Percentiles rank a stretch among this genome's conserved stretches.
Evolutionary conservation across 352 stramenopile genomes (phyloP).

Genomic region (Phytophthora pisi): DNA sequence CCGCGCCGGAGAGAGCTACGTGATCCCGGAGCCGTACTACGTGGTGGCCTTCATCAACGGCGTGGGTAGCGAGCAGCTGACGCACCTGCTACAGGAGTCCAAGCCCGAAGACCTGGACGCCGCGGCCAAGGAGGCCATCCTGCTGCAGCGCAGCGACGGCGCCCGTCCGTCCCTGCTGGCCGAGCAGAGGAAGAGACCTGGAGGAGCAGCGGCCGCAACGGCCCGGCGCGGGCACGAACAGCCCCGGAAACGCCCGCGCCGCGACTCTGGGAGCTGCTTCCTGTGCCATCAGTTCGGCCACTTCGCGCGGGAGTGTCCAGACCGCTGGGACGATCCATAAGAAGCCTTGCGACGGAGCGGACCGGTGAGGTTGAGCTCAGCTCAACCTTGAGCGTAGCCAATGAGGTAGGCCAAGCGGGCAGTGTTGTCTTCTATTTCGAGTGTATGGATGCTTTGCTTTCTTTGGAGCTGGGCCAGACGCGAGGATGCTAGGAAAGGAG

Average conservation of each 20-base stretch:
- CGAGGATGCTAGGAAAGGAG: slow-evolving; percentile 10
- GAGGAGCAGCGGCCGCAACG: neutral
- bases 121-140: slow-evolving; percentile 31
- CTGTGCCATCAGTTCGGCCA: slow-evolving; percentile 29
- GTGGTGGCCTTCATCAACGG: slow-evolving; percentile 37
- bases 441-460: slow-evolving; percentile 19
- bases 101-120: slow-evolving; percentile 25
- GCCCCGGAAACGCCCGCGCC: slow-evolving; percentile 23
- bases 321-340: slow-evolving; percentile 27
- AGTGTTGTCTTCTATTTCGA: slow-evolving; percentile 15
- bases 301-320: slow-evolving; percentile 32
- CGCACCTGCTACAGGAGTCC: slow-evolving; percentile 22
- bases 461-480: slow-evolving; percentile 8
- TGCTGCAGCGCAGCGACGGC: slow-evolving; percentile 31
- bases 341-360: neutral
- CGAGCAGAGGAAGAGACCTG: slow-evolving; percentile 10
- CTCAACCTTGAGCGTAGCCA: neutral
- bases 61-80: slow-evolving; percentile 20
- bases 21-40: slow-evolving; percentile 30
- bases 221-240: slow-evolving; percentile 5
- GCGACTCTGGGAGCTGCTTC: slow-evolving; percentile 21
- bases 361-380: neutral
- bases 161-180: slow-evolving; percentile 10
- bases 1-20: slow-evolving; percentile 20
- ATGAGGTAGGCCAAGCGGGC: slow-evolving; percentile 11